Evolutionary conservation across 805 yeast genomes (phyloP), one percentile per base, ranked within the genome.

Genomic region (Ogataea trehaloabstinens): DNA sequence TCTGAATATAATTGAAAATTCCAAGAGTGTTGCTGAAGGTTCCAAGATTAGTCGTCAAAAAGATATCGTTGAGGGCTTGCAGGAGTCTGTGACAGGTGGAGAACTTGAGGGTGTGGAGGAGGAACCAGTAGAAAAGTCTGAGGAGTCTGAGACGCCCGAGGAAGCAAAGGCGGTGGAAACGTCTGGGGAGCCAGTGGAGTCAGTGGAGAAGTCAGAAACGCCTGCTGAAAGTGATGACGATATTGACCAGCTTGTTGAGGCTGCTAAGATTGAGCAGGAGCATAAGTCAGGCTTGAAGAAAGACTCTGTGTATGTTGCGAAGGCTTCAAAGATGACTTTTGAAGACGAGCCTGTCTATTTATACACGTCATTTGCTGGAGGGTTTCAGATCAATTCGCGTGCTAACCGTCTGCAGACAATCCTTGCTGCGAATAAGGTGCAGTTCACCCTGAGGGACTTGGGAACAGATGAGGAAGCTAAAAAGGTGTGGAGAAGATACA

Each of bases 401-500:
- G 88, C 96, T 12, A 85, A 84, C 53, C 68, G 95, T 40, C 63
- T 90, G 41, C 75, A 74, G 10, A 82, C 88, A 0, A 85, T 89
- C 38, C 69, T 89, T 37, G 73, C 78, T 28, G 95, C 90, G 4
- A 85, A 88, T 58, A 73, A 78, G 34, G 66, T 89, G 36, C 70
- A 76, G 42, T 85, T 78, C 57, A 73, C 76, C 21, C 74, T 78
- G 56, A 77, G 85, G 41, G 97, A 89, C 57, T 64, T 88, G 37
- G 95, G 95, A 5, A 87, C 95, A 0, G 95, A 89, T 57, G 88
- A 80, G 36, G 83, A 80, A 44, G 96, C 96, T 12, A 80, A 88
- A 60, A 75, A 78, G 51, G 74, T 87, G 19, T 89, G 96, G 96
- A 78, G 78, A 53, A 73, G 93, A 49, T 76, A 76, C 53, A 70